Base-by-base conservation (phyloP, 768 basidiomycete genomes). In the Phanerochaete sordida region DNA sequence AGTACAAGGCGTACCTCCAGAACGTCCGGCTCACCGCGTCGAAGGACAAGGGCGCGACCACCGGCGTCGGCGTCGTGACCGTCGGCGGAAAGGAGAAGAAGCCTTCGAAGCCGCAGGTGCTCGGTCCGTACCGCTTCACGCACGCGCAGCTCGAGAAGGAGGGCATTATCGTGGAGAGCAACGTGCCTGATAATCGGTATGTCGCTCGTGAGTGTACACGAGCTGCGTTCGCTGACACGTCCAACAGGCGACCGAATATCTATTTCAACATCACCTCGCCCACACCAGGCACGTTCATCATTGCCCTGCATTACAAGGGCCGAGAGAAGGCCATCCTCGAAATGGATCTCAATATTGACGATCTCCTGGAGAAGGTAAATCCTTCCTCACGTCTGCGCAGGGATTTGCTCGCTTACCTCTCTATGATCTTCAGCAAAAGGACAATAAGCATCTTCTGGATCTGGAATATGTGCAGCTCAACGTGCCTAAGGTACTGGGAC, bases 261-360 rank as follows among this genome's bases (percentile, higher is more conserved):
- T 98, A 95, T 78, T 98, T 98, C 84, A 98, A 95, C 70, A 95
- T 99, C 72, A 95, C 92, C 27, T 98, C 95, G 33, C 97, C 97
- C 1, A 92, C 93, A 8, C 96, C 97, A 0, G 97, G 97, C 49
- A 97, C 97, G 9, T 99, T 98, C 75, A 95, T 99, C 73, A 99
- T 99, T 64, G 97, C 96, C 3, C 79, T 99, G 55, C 96, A 98
- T 74, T 99, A 98, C 79, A 98, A 97, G 75, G 97, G 97, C 44
- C 85, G 97, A 21, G 97, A 99, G 70, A 98, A 98, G 77, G 96
- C 97, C 19, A 98, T 99, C 67, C 83, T 98, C 37, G 97, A 99
- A 81, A 98, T 98, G 97, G 95, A 97, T 76, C 83, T 98, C 56
- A 98, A 98, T 79, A 97, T 98, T 67, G 96, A 99, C 74, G 96